phyloP scores from a whole-genome alignment of 208 protist genomes.

The Crithidia brevicula region DNA sequence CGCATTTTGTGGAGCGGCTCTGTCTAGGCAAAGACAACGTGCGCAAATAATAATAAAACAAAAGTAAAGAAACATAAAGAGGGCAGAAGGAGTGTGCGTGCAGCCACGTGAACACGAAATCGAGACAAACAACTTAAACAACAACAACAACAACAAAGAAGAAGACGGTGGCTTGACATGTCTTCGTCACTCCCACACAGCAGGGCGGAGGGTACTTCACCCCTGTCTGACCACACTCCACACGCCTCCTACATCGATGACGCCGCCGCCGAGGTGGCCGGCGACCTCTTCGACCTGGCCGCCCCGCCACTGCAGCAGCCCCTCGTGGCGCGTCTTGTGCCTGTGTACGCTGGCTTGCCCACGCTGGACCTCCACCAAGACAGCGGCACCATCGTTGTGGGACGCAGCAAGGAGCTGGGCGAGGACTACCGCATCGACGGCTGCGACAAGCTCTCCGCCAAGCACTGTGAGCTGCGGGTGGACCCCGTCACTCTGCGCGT shows the following conservation, averaged over 20 bases:
- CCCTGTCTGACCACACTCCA: background rate
- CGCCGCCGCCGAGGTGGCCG: conserved; percentile 30
- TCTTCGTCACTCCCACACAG: background rate
- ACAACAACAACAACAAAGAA: no score
- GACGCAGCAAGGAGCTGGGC: conserved; percentile 71
- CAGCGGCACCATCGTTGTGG: conserved; percentile 48
- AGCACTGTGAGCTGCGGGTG: conserved; percentile 75
- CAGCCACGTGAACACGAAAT: no score
- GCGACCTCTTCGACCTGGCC: conserved; percentile 80
- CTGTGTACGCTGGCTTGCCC: conserved; percentile 22
- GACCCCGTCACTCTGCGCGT: conserved; percentile 62
- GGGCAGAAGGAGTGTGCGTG: no score
- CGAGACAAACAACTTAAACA: no score
- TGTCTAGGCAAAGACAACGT: no score
- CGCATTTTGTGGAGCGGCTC: no score
- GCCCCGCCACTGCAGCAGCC: conserved; percentile 68
- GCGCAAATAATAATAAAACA: no score
- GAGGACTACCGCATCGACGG: conserved; percentile 61
- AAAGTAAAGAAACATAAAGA: no score
- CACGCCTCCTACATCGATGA: conserved; percentile 15
- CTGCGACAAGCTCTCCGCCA: conserved; percentile 55
- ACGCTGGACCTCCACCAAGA: conserved; percentile 51
- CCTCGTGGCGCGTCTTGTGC: conserved; percentile 77
- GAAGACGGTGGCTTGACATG: no score
- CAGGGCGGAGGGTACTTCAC: conserved; percentile 5